Base-by-base conservation (phyloP, 2,329 filamentous ascomycete genomes). In the Botrytis aclada region DNA sequence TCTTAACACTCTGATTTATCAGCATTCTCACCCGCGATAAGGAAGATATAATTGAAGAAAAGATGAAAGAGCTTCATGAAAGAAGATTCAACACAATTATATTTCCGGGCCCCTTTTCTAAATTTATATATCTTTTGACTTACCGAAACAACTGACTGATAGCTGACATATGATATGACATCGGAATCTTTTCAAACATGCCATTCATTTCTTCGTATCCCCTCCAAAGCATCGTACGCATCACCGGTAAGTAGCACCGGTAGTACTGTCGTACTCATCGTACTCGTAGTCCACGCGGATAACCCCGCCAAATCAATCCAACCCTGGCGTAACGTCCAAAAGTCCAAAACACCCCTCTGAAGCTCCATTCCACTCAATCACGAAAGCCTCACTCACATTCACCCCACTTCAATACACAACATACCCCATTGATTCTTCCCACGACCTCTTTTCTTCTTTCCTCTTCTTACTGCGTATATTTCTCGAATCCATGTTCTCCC, bases 401-500 rank as follows among this genome's bases (percentile, higher is more conserved):
- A 56, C 63, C 63, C 63, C 63, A 65, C 63, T 65, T 47, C 63
- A 47, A 34, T n/a, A 37, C 20, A 37, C n/a, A 25, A 22, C n/a
- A n/a, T n/a, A n/a, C 29, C 29, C 29, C 43, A 37, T 47, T 43
- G 39, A 63, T n/a, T 63, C 16, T 43, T 22, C 12, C 37, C 8
- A 4, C 39, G 51, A 32, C n/a, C 43, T 39, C 51, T 67, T 7
- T 39, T 69, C 47, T 32, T 32, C 47, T 41, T 2, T 56, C 16
- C 47, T 41, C 3, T 5, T 54, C n/a, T 18, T 3, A 29, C n/a
- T 56, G 6, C 3, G 7, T 29, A 29, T 29, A 9, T 32, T 58
- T 16, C 47, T 6, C 32, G 25, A n/a, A 41, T 73, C 51, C 70
- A 97, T 97, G 94, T 91, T 95, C 83, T 88, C 88, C 75, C 89